Base-by-base conservation (phyloP, 208 protist genomes). In the Kentomonas sorsogonicus region DNA sequence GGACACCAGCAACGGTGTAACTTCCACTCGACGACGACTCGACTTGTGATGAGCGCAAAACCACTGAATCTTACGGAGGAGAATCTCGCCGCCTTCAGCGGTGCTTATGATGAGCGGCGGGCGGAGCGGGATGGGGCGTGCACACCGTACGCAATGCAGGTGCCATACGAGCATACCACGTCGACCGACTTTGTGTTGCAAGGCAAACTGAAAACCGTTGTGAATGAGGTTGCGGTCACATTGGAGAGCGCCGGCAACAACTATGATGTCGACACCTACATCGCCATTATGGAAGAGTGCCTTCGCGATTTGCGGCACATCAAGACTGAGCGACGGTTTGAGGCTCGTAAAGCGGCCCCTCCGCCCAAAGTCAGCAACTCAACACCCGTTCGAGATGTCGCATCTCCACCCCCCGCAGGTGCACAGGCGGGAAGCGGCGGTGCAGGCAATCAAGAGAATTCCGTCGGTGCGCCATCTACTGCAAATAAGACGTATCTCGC, bases 231-330 rank as follows among this genome's bases (percentile, higher is more conserved):
- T 4, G 47, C 85, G 22, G 68, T 62, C 22, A 72, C 52, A 27
- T 43, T 91, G 23, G 62, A 74, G n/a, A 75, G 72, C 45, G 40
- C 71, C 2, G 60, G 55, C 23, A 81, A 74, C 51, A 63, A 67
- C 7, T 70, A 77, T 45, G 73, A 81, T 43, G 65, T 85, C 0
- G 79, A 91, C 40, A 77, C 83, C 41, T 91, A 65, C 45, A 85
- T 91, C 43, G 69, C 68, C 5, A 66, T 87, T 15, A 76, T 69
- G 5, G 83, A 91, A 39, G 83, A 91, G 29, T 79, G 66, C 30
- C 52, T 91, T 25, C 63, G 68, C 22, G 79, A 64, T 2, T 53
- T 91, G 25, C 82, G 77, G 53, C 80, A 66, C 15, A 68, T 84
- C 36, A 86, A 87, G 65, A 70, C 83, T 26, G 71, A 81, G 57